A percentile compares a stretch with the other conserved stretches of the same genome.
Conservation (phyloP, 495 filamentous ascomycete genomes). For the Aspergillus nanangensis region DNA sequence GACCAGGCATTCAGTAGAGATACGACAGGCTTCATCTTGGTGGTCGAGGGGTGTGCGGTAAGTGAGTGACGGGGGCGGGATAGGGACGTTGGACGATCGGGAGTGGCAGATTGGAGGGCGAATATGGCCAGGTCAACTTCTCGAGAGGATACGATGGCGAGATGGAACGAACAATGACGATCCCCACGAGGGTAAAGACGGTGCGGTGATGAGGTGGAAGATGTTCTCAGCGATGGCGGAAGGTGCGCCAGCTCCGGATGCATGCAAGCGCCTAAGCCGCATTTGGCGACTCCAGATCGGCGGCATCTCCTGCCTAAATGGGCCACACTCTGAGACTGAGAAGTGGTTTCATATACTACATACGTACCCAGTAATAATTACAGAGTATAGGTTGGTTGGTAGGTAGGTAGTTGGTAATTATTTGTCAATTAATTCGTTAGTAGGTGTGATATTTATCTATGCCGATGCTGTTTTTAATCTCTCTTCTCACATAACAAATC, state of each 20-base stretch:
- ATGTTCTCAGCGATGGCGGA: slow-evolving; percentile 25
- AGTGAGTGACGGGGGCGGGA: slow-evolving; percentile 1
- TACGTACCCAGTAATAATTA: no score
- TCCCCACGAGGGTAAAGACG: not conserved
- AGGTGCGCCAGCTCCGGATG: slow-evolving; percentile 24
- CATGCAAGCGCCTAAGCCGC: slow-evolving; percentile 27
- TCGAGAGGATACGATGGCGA: not conserved
- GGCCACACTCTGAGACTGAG: no score
- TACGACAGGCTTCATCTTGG: slow-evolving; percentile 87
- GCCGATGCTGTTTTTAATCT: no score
- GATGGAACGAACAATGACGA: not conserved
- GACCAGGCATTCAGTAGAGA: slow-evolving; percentile 89
- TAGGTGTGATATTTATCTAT: no score
- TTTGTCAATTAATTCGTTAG: not conserved
- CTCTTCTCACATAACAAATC: not conserved
- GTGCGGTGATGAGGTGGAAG: slow-evolving; percentile 7
- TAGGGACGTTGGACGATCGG: not conserved
- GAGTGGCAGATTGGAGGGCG: not conserved
- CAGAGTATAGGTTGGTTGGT: no score
- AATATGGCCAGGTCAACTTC: not conserved
- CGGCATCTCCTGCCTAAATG: no score
- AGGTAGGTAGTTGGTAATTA: no score
- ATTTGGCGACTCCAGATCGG: slow-evolving; percentile 29
- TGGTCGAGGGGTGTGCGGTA: slow-evolving; percentile 4
- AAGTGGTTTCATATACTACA: no score